Base-by-base conservation (phyloP, 192 early-diverging fungal genomes). In the Coemansia sp. region DNA sequence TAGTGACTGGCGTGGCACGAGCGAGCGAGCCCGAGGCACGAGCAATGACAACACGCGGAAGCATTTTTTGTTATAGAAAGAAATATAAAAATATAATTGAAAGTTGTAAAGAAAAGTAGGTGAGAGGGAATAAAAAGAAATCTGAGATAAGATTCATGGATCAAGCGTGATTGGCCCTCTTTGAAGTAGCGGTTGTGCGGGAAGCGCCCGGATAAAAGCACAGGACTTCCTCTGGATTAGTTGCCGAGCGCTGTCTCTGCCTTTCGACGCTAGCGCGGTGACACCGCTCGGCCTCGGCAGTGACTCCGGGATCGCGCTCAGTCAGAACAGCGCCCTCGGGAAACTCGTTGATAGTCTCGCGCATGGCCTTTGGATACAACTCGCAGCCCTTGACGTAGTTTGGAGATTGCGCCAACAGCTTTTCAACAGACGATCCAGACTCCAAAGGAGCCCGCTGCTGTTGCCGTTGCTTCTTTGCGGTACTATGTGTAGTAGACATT, bases 331-430 rank as follows among this genome's bases (percentile, higher is more conserved):
- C 77, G 1, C 73, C 73, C 17, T 72, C 67, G 0, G 69, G 51
- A 11, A 64, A 46, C 66, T 72, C 72, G 48, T 83, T 83, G 57
- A 73, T 56, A 2, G 67, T 65, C 46, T 83, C 81, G 14, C 81
- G 76, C 76, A 83, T 57, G 1, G 69, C 76, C 29, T 66, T 65
- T 9, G 81, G 81, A 41, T 83, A 78, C 67, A 83, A 54, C 56
- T 83, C 81, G 50, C 81, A 83, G 60, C 39, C 31, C 33, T 62
- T 57, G 0, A 56, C 69, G 59, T 72, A 80, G 56, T 14, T 68
- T 14, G 78, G 66, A 34, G 69, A 72, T 35, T 63, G 57, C 0
- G 54, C 67, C 8, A 77, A 50, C 16, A 77, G 75, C 60, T 53
- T 39, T 31, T 77, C 75, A 5, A 66, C 63, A 0, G 68, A 64